phyloP scores from a whole-genome alignment of 2,329 filamentous ascomycete genomes.

The Diplodia corticola region DNA sequence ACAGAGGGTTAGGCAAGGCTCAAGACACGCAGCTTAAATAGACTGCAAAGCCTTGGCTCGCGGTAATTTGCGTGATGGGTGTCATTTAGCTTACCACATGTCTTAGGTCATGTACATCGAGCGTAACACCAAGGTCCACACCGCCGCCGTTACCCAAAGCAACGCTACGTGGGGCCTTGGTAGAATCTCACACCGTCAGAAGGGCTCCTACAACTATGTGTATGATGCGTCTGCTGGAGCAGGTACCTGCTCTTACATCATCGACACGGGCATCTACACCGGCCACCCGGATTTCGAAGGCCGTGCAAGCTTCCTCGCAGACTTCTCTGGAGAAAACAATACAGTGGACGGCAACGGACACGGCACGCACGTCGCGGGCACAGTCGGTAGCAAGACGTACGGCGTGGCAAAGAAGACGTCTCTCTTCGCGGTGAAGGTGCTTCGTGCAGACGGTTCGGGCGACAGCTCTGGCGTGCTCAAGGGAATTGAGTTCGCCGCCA shows the following conservation, averaged over 20 bases:
- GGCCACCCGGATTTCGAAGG: slow-evolving; percentile 47
- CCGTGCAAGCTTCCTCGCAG: slow-evolving; percentile 36
- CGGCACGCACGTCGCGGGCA: slow-evolving; percentile 51
- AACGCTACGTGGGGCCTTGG: slow-evolving; percentile 96
- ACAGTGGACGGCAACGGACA: slow-evolving; percentile 46
- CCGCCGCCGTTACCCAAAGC: slow-evolving; percentile 68
- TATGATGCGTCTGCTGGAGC: slow-evolving; percentile 89
- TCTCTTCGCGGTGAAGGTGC: slow-evolving; percentile 54
- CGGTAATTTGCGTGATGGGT: background rate
- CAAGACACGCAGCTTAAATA: background rate
- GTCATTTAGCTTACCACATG: background rate
- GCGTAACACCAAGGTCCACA: slow-evolving; percentile 88
- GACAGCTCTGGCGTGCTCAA: slow-evolving; percentile 51
- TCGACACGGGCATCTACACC: slow-evolving; percentile 52
- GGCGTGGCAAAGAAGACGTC: slow-evolving; percentile 51
- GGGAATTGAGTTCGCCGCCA: slow-evolving; percentile 51
- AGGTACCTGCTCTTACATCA: slow-evolving; percentile 50
- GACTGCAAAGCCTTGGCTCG: background rate
- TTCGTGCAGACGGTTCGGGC: slow-evolving; percentile 56
- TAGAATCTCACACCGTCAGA: slow-evolving; percentile 90
- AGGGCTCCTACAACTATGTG: slow-evolving; percentile 97
- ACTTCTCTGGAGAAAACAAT: slow-evolving; percentile 38
- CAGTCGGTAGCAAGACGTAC: slow-evolving; percentile 45
- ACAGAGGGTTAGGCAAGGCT: background rate
- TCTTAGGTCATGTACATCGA: slow-evolving; percentile 91